A percentile compares a stretch with the other conserved stretches of the same genome.
phyloP scores from a whole-genome alignment of 2,329 filamentous ascomycete genomes.

The Hypoxylon sp. region DNA sequence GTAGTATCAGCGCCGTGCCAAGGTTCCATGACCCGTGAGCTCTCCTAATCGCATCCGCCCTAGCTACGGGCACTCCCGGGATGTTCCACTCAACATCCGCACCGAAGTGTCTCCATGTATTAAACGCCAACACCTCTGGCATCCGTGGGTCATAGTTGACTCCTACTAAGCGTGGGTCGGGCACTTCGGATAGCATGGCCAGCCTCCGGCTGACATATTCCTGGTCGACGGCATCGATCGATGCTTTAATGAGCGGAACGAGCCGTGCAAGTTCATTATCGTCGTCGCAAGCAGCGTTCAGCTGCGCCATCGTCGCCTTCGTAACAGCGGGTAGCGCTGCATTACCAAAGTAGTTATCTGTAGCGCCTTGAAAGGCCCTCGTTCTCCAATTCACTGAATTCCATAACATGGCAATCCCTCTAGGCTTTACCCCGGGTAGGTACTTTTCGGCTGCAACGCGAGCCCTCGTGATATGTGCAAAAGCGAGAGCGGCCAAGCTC shows the following conservation, averaged over 20 bases:
- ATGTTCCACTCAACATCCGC: conserved; percentile 59
- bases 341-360: conserved; percentile 59
- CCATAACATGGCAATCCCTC: conserved; percentile 52
- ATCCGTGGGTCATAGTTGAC: conserved; percentile 60
- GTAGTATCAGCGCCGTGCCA: conserved; percentile 54
- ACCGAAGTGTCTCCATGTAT: conserved; percentile 63
- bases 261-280: conserved; percentile 51
- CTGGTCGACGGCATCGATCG: conserved; percentile 59
- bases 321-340: conserved; percentile 59
- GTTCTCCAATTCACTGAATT: conserved; percentile 61
- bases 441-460: conserved; percentile 51
- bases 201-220: conserved; percentile 58
- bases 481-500: conserved; percentile 59
- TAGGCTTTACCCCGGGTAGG: conserved; percentile 44
- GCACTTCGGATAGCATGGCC: conserved; percentile 55
- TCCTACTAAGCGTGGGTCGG: conserved; percentile 60
- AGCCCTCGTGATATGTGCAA: conserved; percentile 58
- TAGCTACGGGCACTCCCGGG: conserved; percentile 56
- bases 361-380: conserved; percentile 54
- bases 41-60: conserved; percentile 55
- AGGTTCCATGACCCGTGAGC: conserved; percentile 53
- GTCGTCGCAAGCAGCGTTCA: conserved; percentile 48
- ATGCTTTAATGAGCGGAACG: conserved; percentile 52
- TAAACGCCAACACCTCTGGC: conserved; percentile 59
- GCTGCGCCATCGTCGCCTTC: conserved; percentile 44